phyloP scores from a whole-genome alignment of 2,329 filamentous ascomycete species.

The Zymoseptoria brevis region DNA sequence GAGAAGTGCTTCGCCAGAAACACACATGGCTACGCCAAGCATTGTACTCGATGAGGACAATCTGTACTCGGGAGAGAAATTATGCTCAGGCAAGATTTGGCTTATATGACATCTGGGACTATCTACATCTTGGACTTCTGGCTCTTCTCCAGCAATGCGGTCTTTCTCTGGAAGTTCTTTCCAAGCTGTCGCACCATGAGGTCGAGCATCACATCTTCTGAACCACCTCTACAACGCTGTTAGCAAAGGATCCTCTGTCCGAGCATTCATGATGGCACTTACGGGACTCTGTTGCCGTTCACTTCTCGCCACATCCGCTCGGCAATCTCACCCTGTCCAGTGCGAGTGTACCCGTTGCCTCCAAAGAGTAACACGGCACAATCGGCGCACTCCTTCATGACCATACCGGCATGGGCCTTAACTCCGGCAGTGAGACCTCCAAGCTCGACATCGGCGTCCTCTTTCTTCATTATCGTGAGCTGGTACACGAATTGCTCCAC shows the following conservation, averaged over 20 bases:
- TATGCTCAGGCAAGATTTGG: background rate
- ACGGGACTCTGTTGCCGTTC: constrained; percentile 27
- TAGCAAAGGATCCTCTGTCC: constrained; percentile 1
- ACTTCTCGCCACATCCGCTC: constrained; percentile 49
- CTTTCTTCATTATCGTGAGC: constrained; percentile 53
- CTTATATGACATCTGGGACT: constrained; percentile 2
- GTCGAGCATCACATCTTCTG: constrained; percentile 66
- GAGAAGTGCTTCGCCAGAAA: constrained; percentile 4
- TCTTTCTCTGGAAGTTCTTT: constrained; percentile 58
- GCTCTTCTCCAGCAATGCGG: constrained; percentile 42
- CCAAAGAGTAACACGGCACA: constrained; percentile 64
- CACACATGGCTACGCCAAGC: background rate
- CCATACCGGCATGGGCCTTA: constrained; percentile 65
- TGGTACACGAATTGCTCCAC: constrained; percentile 63
- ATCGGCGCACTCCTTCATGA: constrained; percentile 63
- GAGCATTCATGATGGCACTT: constrained; percentile 1
- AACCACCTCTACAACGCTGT: constrained; percentile 45
- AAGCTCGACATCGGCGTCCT: constrained; percentile 54
- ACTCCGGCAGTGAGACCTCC: constrained; percentile 64
- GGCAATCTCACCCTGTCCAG: constrained; percentile 61
- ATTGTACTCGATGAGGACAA: background rate
- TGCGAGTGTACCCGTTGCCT: constrained; percentile 57
- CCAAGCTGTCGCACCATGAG: constrained; percentile 61
- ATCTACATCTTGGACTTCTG: constrained; percentile 9
- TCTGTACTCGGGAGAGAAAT: background rate